These are phyloP conservation scores for Fusarium sororula DNA, from an alignment of 2,329 filamentous ascomycete genomes.

Conservation along the genomic window DNA sequence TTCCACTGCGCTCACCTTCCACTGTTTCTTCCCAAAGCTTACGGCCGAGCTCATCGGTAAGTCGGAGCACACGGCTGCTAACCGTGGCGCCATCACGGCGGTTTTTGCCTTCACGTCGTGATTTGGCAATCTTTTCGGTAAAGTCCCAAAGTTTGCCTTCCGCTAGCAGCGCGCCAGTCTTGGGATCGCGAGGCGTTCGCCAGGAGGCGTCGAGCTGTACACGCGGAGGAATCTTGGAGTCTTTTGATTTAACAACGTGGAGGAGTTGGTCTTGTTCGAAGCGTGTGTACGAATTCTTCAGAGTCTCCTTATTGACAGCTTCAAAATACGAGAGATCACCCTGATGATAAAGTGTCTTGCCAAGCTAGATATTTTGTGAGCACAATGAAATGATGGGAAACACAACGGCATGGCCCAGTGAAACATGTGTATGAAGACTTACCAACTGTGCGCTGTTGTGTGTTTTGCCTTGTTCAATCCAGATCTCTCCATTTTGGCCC, in stretches of 20 bases:
- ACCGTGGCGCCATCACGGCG: slow-evolving; percentile 92
- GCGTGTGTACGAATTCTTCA: slow-evolving; percentile 89
- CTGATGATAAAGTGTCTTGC: slow-evolving; percentile 97
- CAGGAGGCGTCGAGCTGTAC: slow-evolving; percentile 79
- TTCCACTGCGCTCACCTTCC: slow-evolving; percentile 49
- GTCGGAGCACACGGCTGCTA: slow-evolving; percentile 77
- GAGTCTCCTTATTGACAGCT: slow-evolving; percentile 96
- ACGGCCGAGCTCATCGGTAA: slow-evolving; percentile 78
- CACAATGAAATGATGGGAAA: background rate
- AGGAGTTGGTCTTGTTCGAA: slow-evolving; percentile 94
- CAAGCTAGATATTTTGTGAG: slow-evolving; percentile 64
- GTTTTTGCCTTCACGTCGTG: slow-evolving; percentile 92
- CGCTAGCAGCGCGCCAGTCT: slow-evolving; percentile 69
- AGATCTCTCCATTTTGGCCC: slow-evolving; percentile 68
- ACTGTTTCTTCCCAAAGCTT: slow-evolving; percentile 71
- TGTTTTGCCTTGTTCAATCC: slow-evolving; percentile 80
- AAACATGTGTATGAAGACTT: slow-evolving; percentile 43
- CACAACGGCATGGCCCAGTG: background rate
- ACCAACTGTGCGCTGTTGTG: slow-evolving; percentile 85
- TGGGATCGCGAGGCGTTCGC: slow-evolving; percentile 72
- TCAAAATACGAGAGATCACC: slow-evolving; percentile 97
- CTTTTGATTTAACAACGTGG: slow-evolving; percentile 74
- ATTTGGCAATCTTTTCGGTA: slow-evolving; percentile 84
- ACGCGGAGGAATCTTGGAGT: slow-evolving; percentile 66
- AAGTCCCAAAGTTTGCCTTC: slow-evolving; percentile 90